Percentiles rank a stretch among this genome's conserved stretches.
These are phyloP conservation scores for Tetrapyrgos nigripes DNA, from an alignment of 1,284 basidiomycete species.

Conservation along the genomic window DNA sequence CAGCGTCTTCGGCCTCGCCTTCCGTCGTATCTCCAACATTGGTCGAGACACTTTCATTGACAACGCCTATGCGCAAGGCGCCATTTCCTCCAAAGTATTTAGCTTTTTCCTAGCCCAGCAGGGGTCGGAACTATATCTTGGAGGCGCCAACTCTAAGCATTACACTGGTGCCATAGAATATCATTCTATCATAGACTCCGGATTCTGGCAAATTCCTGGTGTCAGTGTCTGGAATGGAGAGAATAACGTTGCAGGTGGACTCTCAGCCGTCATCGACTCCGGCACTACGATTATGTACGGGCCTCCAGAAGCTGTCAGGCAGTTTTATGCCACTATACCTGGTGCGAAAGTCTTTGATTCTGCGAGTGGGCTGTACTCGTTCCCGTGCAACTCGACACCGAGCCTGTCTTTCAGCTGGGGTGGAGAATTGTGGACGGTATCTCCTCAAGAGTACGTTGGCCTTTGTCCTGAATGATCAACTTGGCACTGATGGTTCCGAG, in stretches of 20 bases:
- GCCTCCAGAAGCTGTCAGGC: constrained; percentile 8
- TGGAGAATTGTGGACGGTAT: constrained; percentile 25
- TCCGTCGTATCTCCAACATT: constrained; percentile 19
- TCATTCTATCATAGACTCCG: constrained; percentile 9
- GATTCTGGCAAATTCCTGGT: constrained; percentile 15
- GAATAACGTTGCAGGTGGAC: neutral
- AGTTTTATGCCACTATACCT: constrained; percentile 10
- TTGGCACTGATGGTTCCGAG: neutral
- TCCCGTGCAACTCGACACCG: constrained; percentile 33
- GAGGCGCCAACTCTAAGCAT: constrained; percentile 16
- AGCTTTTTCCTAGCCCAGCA: constrained; percentile 15
- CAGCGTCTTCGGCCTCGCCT: constrained; percentile 21
- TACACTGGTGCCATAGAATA: constrained; percentile 18
- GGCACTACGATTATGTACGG: constrained; percentile 19
- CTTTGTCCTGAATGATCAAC: neutral
- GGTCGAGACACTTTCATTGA: constrained; percentile 18
- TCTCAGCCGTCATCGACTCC: constrained; percentile 17
- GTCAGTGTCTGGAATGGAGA: constrained; percentile 4
- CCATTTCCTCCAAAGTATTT: constrained; percentile 8
- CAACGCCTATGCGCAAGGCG: constrained; percentile 12
- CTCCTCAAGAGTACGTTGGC: constrained; percentile 7
- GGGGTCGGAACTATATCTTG: constrained; percentile 21
- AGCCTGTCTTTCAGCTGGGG: constrained; percentile 31
- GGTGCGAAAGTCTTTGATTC: constrained; percentile 9
- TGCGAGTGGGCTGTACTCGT: constrained; percentile 36